Percentiles rank a stretch among this genome's conserved stretches.
Conservation (phyloP, 768 basidiomycete genomes). For the Lentinula edodes region DNA sequence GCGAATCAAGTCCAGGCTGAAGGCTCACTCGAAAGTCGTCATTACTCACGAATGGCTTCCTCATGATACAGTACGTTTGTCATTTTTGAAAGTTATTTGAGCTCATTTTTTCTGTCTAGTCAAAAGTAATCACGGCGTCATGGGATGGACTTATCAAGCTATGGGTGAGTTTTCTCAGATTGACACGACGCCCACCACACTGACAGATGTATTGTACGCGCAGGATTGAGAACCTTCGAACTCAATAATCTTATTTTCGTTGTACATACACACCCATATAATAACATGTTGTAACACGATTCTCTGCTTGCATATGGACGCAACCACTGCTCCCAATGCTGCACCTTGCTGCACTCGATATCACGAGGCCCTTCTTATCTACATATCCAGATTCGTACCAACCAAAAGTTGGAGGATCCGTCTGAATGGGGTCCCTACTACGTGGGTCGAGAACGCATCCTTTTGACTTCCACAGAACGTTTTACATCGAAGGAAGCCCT, state of each 20-base stretch:
- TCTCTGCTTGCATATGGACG: too few relatives aligned
- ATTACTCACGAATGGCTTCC: conserved; percentile 98
- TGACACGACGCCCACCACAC: background rate
- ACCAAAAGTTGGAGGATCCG: too few relatives aligned
- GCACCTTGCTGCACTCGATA: too few relatives aligned
- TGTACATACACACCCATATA: background rate
- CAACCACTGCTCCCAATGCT: too few relatives aligned
- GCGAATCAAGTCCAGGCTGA: conserved; percentile 84
- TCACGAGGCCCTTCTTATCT: too few relatives aligned
- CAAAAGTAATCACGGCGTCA: conserved; percentile 92
- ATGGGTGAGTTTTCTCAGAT: conserved; percentile 59
- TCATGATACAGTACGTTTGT: conserved; percentile 78
- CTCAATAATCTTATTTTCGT: too few relatives aligned
- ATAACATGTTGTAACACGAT: background rate
- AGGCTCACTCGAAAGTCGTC: conserved; percentile 93
- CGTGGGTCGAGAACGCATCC: too few relatives aligned
- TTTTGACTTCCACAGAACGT: too few relatives aligned
- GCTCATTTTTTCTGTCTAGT: conserved; percentile 43
- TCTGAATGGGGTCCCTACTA: too few relatives aligned
- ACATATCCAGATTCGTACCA: too few relatives aligned
- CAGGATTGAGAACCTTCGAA: conserved; percentile 6
- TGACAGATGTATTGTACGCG: background rate
- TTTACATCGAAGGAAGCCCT: too few relatives aligned
- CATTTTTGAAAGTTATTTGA: conserved; percentile 43
- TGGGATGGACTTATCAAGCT: conserved; percentile 99